These are phyloP conservation scores for Thelonectria discophora DNA, from an alignment of 2,329 filamentous ascomycete genomes.

Conservation along the genomic window DNA sequence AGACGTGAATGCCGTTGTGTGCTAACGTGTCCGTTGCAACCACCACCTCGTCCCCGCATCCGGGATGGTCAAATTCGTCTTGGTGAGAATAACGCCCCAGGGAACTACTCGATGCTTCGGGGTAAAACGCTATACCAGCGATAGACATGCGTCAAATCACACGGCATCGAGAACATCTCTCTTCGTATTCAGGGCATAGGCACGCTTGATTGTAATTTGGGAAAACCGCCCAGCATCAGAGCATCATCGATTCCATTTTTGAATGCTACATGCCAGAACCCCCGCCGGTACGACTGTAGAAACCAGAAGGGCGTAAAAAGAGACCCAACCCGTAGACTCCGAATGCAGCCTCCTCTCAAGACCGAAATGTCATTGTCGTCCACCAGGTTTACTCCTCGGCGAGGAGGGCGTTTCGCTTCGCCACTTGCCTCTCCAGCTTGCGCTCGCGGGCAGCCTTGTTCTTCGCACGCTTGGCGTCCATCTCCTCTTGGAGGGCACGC, in stretches of 20 bases:
- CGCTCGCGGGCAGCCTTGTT: slow-evolving; percentile 99
- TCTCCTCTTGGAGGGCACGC: slow-evolving; percentile 96
- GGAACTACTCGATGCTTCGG: background rate
- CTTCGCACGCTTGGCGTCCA: slow-evolving; percentile 99
- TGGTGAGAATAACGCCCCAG: background rate
- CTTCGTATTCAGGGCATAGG: background rate
- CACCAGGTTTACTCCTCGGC: slow-evolving; percentile 68
- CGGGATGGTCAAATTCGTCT: background rate
- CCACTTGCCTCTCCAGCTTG: slow-evolving; percentile 88
- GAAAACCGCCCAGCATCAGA: slow-evolving; percentile 44
- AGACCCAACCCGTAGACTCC: slow-evolving; percentile 68
- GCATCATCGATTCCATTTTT: slow-evolving; percentile 63
- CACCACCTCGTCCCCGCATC: background rate
- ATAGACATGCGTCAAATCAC: background rate
- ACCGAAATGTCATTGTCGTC: slow-evolving; percentile 55
- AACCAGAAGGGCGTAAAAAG: slow-evolving; percentile 57
- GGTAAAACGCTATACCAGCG: background rate
- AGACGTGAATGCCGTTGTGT: background rate
- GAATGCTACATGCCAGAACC: slow-evolving; percentile 67
- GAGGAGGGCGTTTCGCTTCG: slow-evolving; percentile 88
- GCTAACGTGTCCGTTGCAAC: background rate
- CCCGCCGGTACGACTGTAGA: slow-evolving; percentile 60
- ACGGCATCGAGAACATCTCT: background rate
- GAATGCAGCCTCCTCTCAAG: slow-evolving; percentile 66
- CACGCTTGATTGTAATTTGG: slow-evolving; percentile 26